phyloP scores from a whole-genome alignment of 169 alveolate species.

The Ichthyophthirius multifiliis region DNA sequence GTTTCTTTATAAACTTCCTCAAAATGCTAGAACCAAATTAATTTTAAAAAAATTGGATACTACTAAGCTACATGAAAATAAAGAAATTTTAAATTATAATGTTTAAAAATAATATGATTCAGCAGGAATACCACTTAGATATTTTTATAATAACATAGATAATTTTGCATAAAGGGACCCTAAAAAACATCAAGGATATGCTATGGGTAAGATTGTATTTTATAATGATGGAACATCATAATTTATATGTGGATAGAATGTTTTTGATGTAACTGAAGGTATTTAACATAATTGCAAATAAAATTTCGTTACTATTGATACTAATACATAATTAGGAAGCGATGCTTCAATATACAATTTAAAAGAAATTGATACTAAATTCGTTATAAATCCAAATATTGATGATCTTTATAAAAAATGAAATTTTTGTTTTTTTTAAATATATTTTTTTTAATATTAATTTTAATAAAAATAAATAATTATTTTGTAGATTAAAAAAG shows the following conservation, averaged over 20 bases:
- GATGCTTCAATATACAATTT: background rate
- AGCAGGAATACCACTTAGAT: background rate
- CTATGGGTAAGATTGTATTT: background rate
- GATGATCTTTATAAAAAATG: background rate
- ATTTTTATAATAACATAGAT: background rate
- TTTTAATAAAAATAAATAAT: no score
- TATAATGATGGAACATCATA: background rate
- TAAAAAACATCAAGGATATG: background rate
- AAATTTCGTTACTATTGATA: background rate
- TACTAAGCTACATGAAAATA: background rate
- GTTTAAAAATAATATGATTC: background rate
- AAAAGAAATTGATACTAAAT: background rate
- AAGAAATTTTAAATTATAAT: constrained; percentile 8
- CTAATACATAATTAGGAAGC: background rate
- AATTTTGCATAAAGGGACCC: background rate
- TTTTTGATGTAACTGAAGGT: constrained; percentile 14
- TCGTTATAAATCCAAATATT: background rate
- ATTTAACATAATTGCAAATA: background rate
- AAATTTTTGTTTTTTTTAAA: no score
- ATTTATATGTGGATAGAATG: background rate
- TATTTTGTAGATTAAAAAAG: no score
- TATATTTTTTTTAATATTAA: no score
- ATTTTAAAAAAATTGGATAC: background rate
- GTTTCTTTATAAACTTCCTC: background rate
- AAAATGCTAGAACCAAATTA: background rate